Percentiles rank a stretch among this genome's conserved stretches.
Evolutionary conservation across 2,329 filamentous ascomycete genomes (phyloP).

Genomic region (Apiospora pterosperma): DNA sequence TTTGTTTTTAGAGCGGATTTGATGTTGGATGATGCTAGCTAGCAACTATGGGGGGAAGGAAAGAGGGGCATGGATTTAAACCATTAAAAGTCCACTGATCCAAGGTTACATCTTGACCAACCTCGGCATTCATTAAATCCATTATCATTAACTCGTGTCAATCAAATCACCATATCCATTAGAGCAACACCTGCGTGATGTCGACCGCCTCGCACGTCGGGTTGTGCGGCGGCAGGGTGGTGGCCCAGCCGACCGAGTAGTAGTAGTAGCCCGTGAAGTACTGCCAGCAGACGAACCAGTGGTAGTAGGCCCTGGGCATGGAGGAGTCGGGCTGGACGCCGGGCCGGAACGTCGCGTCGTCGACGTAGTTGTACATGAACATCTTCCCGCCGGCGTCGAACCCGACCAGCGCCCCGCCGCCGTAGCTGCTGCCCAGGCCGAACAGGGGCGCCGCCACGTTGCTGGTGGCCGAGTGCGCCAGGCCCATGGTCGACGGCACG

Average conservation of each 20-base stretch:
- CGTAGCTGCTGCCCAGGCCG: conserved; percentile 8
- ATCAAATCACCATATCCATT: neutral
- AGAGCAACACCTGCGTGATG: conserved; percentile 15
- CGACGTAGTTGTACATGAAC: conserved; percentile 24
- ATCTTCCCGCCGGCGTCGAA: conserved; percentile 27
- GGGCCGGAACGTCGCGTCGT: conserved; percentile 24
- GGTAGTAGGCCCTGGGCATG: conserved; percentile 20
- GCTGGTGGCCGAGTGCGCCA: conserved; percentile 21
- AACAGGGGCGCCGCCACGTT: conserved; percentile 30
- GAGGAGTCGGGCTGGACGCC: conserved; percentile 11
- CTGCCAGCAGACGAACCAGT: conserved; percentile 33
- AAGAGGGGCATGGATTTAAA: too few relatives aligned
- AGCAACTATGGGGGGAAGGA: too few relatives aligned
- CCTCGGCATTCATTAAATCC: neutral
- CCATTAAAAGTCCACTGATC: too few relatives aligned
- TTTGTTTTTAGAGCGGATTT: too few relatives aligned
- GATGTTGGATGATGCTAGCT: too few relatives aligned
- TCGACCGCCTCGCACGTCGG: conserved; percentile 31
- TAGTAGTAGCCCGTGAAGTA: conserved; percentile 31
- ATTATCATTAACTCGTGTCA: neutral
- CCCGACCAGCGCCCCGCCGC: conserved; percentile 19
- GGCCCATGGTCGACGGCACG: conserved; percentile 16
- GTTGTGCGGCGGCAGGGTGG: conserved; percentile 25
- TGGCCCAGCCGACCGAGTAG: conserved; percentile 29
- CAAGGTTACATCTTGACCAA: too few relatives aligned